phyloP scores from a whole-genome alignment of 108 stramenopile species.

The Pseudonitzschia pungens region DNA sequence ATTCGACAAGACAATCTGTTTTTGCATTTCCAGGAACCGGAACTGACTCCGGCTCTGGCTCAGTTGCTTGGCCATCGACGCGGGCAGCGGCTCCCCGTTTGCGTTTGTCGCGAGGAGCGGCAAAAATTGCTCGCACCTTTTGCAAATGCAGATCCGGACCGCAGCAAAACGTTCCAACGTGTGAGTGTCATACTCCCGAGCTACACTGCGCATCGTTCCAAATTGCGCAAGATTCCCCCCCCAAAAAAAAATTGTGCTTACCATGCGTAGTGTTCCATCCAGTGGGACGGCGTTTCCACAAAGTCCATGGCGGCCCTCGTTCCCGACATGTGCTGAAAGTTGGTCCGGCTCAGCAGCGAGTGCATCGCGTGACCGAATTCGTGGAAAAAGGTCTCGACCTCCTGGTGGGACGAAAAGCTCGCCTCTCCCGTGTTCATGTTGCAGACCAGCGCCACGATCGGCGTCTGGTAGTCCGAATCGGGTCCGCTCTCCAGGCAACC shows the following conservation, averaged over 20 bases:
- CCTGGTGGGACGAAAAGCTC: slow-evolving; percentile 74
- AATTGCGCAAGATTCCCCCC: no score
- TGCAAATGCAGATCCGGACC: neutral
- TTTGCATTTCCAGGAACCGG: slow-evolving; percentile 72
- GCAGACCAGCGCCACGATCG: slow-evolving; percentile 91
- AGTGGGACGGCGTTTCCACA: slow-evolving; percentile 87
- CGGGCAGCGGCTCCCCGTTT: slow-evolving; percentile 63
- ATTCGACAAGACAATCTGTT: slow-evolving; percentile 71
- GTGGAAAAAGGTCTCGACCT: slow-evolving; percentile 96
- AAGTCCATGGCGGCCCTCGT: slow-evolving; percentile 91
- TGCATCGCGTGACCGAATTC: slow-evolving; percentile 98
- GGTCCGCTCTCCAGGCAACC: slow-evolving; percentile 60
- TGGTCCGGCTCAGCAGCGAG: slow-evolving; percentile 89
- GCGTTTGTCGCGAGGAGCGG: slow-evolving; percentile 46
- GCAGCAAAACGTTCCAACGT: neutral
- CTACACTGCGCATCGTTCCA: no score
- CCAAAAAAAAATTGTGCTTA: neutral
- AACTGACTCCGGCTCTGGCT: slow-evolving; percentile 64
- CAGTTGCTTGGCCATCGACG: slow-evolving; percentile 46
- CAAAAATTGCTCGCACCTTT: slow-evolving; percentile 56
- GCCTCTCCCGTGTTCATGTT: slow-evolving; percentile 58
- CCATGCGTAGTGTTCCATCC: slow-evolving; percentile 80
- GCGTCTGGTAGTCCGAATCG: slow-evolving; percentile 72
- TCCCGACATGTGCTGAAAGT: slow-evolving; percentile 95
- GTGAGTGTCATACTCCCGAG: no score